Base-by-base conservation (phyloP, 768 basidiomycete genomes). In the Mrakia gelida region DNA sequence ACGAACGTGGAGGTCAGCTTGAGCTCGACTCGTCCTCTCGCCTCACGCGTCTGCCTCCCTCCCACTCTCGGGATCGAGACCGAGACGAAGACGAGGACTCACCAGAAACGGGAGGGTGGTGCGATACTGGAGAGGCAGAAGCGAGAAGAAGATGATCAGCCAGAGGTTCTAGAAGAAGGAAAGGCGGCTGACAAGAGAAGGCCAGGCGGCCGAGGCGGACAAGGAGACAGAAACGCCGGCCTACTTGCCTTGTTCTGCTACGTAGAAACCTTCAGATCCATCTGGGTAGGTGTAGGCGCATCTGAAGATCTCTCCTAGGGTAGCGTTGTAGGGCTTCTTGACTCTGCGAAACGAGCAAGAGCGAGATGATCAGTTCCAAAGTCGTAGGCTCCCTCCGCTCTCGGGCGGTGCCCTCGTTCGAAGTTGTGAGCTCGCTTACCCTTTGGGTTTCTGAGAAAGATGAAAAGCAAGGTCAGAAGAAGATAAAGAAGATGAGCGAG, bases 291-390 rank as follows among this genome's bases (percentile, higher is more conserved):
- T 90, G 84, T 98, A 99, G 78, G 91, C 87, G 84, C 96, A 98
- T 73, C 97, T 90, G 88, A 98, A 99, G 86, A 98, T 95, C 84
- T 99, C 97, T 73, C 97, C 97, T 15, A 98, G 90, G 26, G 97
- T 89, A 61, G 97, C 96, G 84, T 98, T 99, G 85, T 98, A 99
- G 90, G 96, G 96, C 86, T 99, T 99, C 91, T 99, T 99, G 79
- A 98, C 97, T 74, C 84, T 72, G 62, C 38, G 21, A n/a, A 62
- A 28, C 18, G 62, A 59, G 41, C 11, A 21, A 61, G 75, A 70
- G 78, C 38, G 67, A 26, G 34, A 23, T 11, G 32, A 41, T 34
- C 18, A 38, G 23, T 26, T n/a, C 30, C 63, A 67, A 30, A 28
- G 49, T 52, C 49, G 18, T 16, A 52, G 49, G 18, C 3, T n/a